Conservation (phyloP, 177 flowering plant genomes). For the Vitis hybrid region DNA sequence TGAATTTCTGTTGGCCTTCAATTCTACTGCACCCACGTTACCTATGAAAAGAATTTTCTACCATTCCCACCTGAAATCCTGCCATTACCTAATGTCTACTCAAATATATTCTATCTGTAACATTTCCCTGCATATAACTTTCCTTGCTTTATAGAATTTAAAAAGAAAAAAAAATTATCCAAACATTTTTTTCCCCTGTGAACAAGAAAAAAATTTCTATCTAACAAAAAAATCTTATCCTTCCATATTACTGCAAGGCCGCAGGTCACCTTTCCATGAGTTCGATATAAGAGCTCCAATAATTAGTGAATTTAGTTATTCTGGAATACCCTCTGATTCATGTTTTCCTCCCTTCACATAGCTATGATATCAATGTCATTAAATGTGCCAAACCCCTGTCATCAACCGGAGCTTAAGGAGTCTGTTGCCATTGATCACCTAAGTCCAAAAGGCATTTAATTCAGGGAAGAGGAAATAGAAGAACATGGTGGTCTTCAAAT, state of each 20-base stretch:
- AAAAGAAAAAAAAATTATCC: too few relatives aligned
- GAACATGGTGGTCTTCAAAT: constrained; percentile 37
- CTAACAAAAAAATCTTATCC: too few relatives aligned
- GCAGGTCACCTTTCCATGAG: constrained; percentile 56
- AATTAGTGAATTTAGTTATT: constrained; percentile 43
- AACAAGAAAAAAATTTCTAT: too few relatives aligned
- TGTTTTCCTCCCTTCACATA: constrained; percentile 69
- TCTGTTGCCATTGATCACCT: constrained; percentile 19
- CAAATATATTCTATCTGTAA: too few relatives aligned
- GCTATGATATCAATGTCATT: constrained; percentile 51
- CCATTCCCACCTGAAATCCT: too few relatives aligned
- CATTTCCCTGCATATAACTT: too few relatives aligned
- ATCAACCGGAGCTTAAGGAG: constrained; percentile 17
- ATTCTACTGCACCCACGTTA: too few relatives aligned
- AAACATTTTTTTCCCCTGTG: too few relatives aligned
- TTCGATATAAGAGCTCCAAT: constrained; percentile 58
- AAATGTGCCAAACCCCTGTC: constrained; percentile 22
- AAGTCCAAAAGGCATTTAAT: constrained; percentile 49
- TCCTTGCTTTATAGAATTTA: too few relatives aligned
- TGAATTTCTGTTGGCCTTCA: too few relatives aligned
- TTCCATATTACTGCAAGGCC: constrained; percentile 38
- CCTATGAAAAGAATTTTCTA: too few relatives aligned
- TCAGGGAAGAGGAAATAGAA: constrained; percentile 66
- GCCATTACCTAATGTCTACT: too few relatives aligned
- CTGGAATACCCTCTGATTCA: constrained; percentile 83